Conservation (phyloP, 208 protist species). For the Polymyxa betae region DNA sequence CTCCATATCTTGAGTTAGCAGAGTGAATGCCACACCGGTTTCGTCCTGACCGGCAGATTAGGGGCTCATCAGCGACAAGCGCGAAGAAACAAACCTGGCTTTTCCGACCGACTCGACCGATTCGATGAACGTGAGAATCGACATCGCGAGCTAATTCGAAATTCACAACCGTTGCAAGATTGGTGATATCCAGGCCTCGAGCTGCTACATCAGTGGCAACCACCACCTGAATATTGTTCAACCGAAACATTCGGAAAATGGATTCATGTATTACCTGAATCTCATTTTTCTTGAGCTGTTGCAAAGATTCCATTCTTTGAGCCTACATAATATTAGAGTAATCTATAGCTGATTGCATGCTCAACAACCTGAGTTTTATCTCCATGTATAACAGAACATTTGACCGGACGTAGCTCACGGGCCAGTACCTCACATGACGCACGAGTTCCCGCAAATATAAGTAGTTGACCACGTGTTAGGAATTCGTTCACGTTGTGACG, state of each 20-base stretch:
- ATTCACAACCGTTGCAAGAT: constrained; percentile 79
- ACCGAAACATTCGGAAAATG: not conserved
- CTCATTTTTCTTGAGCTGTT: constrained; percentile 51
- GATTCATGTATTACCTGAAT: not conserved
- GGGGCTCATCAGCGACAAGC: not conserved
- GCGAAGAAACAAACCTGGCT: constrained; percentile 75
- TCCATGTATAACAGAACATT: constrained; percentile 64
- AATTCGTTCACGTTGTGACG: constrained; percentile 69
- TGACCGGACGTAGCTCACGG: constrained; percentile 53
- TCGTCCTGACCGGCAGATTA: not conserved
- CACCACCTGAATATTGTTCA: constrained; percentile 66
- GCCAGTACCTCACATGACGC: constrained; percentile 34
- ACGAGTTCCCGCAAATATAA: constrained; percentile 81
- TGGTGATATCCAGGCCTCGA: constrained; percentile 72
- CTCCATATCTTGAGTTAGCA: constrained; percentile 31
- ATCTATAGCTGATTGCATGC: not conserved
- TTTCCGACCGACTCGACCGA: constrained; percentile 83
- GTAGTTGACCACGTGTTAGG: constrained; percentile 65
- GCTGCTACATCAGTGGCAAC: constrained; percentile 70
- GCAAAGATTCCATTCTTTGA: not conserved
- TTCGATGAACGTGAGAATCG: constrained; percentile 93
- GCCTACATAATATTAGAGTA: constrained; percentile 11
- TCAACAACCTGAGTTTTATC: constrained; percentile 67
- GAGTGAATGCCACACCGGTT: not conserved
- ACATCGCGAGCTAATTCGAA: constrained; percentile 77